A percentile compares a stretch with the other conserved stretches of the same genome.
These are phyloP conservation scores for Theileria annulata DNA, from an alignment of 169 alveolate genomes.

Conservation along the genomic window DNA sequence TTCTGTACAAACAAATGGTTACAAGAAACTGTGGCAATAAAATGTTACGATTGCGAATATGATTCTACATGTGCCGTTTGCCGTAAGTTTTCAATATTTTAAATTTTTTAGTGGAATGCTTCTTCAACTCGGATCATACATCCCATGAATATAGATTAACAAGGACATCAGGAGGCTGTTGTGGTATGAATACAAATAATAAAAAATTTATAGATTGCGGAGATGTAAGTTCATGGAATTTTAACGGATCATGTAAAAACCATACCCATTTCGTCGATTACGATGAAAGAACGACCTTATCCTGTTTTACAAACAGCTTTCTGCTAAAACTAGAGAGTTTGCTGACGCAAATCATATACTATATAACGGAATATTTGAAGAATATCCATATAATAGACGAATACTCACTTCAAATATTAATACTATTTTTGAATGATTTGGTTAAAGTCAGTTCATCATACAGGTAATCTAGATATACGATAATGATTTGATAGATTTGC, in stretches of 20 bases:
- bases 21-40: slow-evolving; percentile 57
- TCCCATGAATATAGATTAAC: slow-evolving; percentile 53
- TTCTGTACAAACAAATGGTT: slow-evolving; percentile 65
- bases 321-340: slow-evolving; percentile 18
- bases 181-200: slow-evolving; percentile 20
- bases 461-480: slow-evolving; percentile 10
- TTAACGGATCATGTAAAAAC: slow-evolving; percentile 51
- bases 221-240: slow-evolving; percentile 58
- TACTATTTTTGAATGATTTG: slow-evolving; percentile 53
- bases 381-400: slow-evolving; percentile 18
- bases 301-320: slow-evolving; percentile 27
- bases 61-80: slow-evolving; percentile 66
- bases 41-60: slow-evolving; percentile 66
- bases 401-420: slow-evolving; percentile 11
- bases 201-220: slow-evolving; percentile 47
- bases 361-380: slow-evolving; percentile 13
- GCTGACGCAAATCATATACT: slow-evolving; percentile 23
- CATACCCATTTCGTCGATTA: slow-evolving; percentile 13
- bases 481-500: slow-evolving; percentile 8
- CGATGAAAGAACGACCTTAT: slow-evolving; percentile 36
- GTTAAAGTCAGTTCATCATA: slow-evolving; percentile 37
- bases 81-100: slow-evolving; percentile 20
- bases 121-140: slow-evolving; percentile 54
- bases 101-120: slow-evolving; percentile 39
- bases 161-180: slow-evolving; percentile 64